Percentiles rank a stretch among this genome's conserved stretches.
Evolutionary conservation across 1,139 yeast genomes (phyloP).

Genomic region (Geotrichum aggregatum): DNA sequence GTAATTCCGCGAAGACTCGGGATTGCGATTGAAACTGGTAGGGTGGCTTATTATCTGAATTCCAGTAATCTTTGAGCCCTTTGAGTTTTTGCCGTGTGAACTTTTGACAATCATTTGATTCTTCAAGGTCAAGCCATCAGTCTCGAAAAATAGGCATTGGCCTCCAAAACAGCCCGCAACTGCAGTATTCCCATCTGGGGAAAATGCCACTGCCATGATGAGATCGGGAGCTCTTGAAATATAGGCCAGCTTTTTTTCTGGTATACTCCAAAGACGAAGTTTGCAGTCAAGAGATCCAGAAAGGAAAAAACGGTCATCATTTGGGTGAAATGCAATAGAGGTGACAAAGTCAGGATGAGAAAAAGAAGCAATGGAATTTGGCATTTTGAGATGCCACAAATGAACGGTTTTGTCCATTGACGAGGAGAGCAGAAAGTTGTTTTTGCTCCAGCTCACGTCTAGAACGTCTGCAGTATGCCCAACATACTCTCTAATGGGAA

Average conservation of each 20-base stretch:
- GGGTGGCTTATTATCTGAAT: slow-evolving; percentile 31
- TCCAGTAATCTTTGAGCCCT: slow-evolving; percentile 39
- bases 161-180: slow-evolving; percentile 85
- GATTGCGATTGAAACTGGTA: not conserved
- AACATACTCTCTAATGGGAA: slow-evolving; percentile 55
- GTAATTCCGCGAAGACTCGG: not conserved
- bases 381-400: slow-evolving; percentile 78
- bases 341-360: slow-evolving; percentile 79
- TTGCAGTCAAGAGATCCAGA: slow-evolving; percentile 80
- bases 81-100: slow-evolving; percentile 37
- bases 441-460: slow-evolving; percentile 83
- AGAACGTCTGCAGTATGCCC: slow-evolving; percentile 72
- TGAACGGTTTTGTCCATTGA: slow-evolving; percentile 83
- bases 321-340: slow-evolving; percentile 77
- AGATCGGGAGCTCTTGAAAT: slow-evolving; percentile 44
- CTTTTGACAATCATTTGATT: slow-evolving; percentile 54
- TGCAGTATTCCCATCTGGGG: slow-evolving; percentile 64
- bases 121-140: slow-evolving; percentile 57
- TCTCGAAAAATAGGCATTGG: slow-evolving; percentile 55
- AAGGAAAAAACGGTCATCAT: slow-evolving; percentile 80
- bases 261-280: slow-evolving; percentile 75
- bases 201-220: slow-evolving; percentile 65
- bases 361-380: slow-evolving; percentile 60
- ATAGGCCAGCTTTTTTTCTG: slow-evolving; percentile 61
- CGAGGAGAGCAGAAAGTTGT: slow-evolving; percentile 72